These are phyloP conservation scores for Apiotrichum akiyoshidainum DNA, from an alignment of 1,284 basidiomycete genomes.

Conservation along the genomic window DNA sequence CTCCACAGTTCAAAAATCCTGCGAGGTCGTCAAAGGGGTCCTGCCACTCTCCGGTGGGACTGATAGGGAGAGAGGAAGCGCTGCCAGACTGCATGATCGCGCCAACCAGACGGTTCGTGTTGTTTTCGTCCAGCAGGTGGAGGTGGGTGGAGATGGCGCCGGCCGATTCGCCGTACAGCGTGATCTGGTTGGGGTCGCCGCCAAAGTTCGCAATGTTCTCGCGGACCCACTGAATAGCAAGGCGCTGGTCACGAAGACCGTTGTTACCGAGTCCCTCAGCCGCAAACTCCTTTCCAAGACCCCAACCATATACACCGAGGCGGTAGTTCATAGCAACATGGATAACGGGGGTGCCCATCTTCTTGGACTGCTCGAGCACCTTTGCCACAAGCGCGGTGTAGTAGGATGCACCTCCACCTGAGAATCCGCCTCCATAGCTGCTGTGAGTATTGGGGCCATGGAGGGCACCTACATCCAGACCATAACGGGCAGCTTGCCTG, in stretches of 20 bases:
- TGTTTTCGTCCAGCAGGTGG: constrained; percentile 31
- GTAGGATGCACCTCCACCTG: constrained; percentile 18
- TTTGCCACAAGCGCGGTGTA: constrained; percentile 16
- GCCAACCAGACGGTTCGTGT: constrained; percentile 37
- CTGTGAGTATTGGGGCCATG: too few species aligned
- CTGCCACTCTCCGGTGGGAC: constrained; percentile 32
- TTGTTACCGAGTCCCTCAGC: constrained; percentile 43
- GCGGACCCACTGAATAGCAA: constrained; percentile 55
- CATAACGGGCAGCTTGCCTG: constrained; percentile 43
- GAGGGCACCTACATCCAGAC: constrained; percentile 21
- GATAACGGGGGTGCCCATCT: constrained; percentile 36
- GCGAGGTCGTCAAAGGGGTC: constrained; percentile 34
- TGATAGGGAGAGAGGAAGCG: constrained; percentile 34
- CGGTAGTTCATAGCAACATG: constrained; percentile 54
- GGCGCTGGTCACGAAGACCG: constrained; percentile 52
- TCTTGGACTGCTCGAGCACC: constrained; percentile 6
- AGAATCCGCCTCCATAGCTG: constrained; percentile 43
- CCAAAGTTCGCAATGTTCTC: constrained; percentile 54
- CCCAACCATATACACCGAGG: constrained; percentile 52
- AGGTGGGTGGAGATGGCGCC: constrained; percentile 45
- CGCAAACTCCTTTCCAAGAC: constrained; percentile 35
- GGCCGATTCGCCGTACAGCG: constrained; percentile 49
- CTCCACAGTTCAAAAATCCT: neutral
- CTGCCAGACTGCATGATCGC: constrained; percentile 52
- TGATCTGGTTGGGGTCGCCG: constrained; percentile 52